Base-by-base conservation (phyloP, 177 flowering plant species). In the Vitis hybrid region DNA sequence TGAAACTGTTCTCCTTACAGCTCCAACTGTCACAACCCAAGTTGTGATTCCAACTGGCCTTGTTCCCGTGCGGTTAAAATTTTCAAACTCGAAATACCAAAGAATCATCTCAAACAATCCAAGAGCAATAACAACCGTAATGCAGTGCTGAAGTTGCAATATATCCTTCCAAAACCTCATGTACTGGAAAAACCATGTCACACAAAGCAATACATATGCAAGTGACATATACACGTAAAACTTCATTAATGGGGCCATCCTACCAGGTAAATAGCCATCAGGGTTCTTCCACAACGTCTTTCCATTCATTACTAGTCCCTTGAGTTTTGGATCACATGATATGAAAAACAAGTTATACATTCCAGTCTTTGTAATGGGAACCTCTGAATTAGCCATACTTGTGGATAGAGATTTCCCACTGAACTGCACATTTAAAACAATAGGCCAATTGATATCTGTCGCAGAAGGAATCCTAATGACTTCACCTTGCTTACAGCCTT, bases 281-380 rank as follows among this genome's bases (percentile, higher is more conserved):
- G 96, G 96, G 72, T 91, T 95, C 75, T 87, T 93, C 99, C 99
- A 95, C 30, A 86, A 51, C 2, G 98, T 95, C 82, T 81, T 89
- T 52, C 99, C 99, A 68, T 80, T 88, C 85, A 95, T 82, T 56
- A 66, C 69, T 61, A 90, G 71, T 14, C 90, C 97, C 81, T 87
- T 90, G 54, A 95, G 87, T 55, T 82, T 84, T 11, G 94, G 98
- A 77, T 95, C 97, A 82, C 99, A 95, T 12, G 95, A 75, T 56
- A 95, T 84, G 65, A 95, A 95, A 78, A 89, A 91, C 74, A 93
- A 80, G 74, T 91, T 93, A 75, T 95, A 95, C 94, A 95, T 95
- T 70, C 99, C 99, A 54, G 92, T 88, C 69, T 85, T 93, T 26
- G 84, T 82, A 62, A 95, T 90, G 69, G 65, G 66, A 60, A 91